Base-by-base conservation (phyloP, 352 stramenopile species). In the Aphanomyces stellatus region DNA sequence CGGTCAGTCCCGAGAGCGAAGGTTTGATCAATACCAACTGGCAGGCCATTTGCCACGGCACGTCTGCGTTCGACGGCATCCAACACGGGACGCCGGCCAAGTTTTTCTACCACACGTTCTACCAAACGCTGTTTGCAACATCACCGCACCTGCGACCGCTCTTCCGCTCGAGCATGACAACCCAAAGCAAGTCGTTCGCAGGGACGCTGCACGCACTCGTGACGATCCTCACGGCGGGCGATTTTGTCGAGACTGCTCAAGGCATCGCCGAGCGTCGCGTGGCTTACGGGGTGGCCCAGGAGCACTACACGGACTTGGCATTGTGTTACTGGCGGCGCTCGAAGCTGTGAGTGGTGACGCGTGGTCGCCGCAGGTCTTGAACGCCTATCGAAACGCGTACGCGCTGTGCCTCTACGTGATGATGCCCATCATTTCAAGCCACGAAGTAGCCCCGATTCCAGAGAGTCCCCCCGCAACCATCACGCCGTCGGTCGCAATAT, bases 21-120 rank as follows among this genome's bases (percentile, higher is more conserved):
- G 27, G 28, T 6, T 24, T 62, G 11, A 63, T 63, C 22, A 24
- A 30, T 1, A 24, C 48, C 11, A 24, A 63, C 15, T 63, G 55
- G 55, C 13, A 27, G 5, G 28, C 55, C 6, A 34, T 63, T 24
- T 28, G n/a, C 3, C 3, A 25, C 6, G 55, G 55, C 2, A 51
- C 55, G 13, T 17, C n/a, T n/a, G 55, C 41, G 22, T 63, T 63
- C 24, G 17, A 51, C 10, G 8, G 7, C 1, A 6, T 28, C 19
- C 48, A 63, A 25, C 55, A 63, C 27, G 11, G 48, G 24, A 63
- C 55, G 24, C 55, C 55, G 19, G n/a, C 28, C 55, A 63, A 63
- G 28, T 63, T 63, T 13, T 63, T 63, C 24, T 51, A 63, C 15
- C 2, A 13, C n/a, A 63, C 55, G 8, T 63, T 63, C 24, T 63